These are phyloP conservation scores for Cicer cuneatum DNA, from an alignment of 306 rosid species.

Conservation along the genomic window DNA sequence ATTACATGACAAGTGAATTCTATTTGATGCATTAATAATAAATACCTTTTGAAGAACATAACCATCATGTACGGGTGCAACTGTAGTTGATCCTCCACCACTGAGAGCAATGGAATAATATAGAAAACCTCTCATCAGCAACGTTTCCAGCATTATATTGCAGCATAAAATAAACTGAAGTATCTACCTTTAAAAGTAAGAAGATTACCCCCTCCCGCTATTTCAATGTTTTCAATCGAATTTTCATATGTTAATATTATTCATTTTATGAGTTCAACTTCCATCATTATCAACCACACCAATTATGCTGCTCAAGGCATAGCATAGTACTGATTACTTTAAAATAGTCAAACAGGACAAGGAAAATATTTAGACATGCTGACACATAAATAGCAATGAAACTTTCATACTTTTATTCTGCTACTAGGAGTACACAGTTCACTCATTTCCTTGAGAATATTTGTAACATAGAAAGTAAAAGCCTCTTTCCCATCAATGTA, in stretches of 20 bases:
- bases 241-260: neutral
- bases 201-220: neutral
- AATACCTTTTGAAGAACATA: slow-evolving; percentile 95
- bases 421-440: neutral
- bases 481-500: slow-evolving; percentile 3
- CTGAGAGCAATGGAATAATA: slow-evolving; percentile 51
- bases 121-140: slow-evolving; percentile 44
- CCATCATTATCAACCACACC: slow-evolving; percentile 17
- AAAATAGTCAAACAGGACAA: slow-evolving; percentile 21
- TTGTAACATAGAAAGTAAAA: slow-evolving; percentile 16
- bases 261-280: neutral
- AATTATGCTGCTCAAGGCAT: slow-evolving; percentile 18
- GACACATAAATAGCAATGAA: neutral
- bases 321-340: slow-evolving; percentile 11
- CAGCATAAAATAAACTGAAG: neutral
- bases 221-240: slow-evolving; percentile 27
- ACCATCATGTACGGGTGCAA: slow-evolving; percentile 98
- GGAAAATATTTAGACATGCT: slow-evolving; percentile 10
- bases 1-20: slow-evolving; percentile 30
- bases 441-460: slow-evolving; percentile 6
- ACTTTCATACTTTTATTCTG: slow-evolving; percentile 10
- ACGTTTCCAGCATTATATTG: slow-evolving; percentile 20
- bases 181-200: neutral
- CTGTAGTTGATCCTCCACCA: slow-evolving; percentile 97
- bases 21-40: slow-evolving; percentile 13